These are phyloP conservation scores for Cryphonectria parasitica DNA, from an alignment of 2,329 filamentous ascomycete genomes.

Conservation along the genomic window DNA sequence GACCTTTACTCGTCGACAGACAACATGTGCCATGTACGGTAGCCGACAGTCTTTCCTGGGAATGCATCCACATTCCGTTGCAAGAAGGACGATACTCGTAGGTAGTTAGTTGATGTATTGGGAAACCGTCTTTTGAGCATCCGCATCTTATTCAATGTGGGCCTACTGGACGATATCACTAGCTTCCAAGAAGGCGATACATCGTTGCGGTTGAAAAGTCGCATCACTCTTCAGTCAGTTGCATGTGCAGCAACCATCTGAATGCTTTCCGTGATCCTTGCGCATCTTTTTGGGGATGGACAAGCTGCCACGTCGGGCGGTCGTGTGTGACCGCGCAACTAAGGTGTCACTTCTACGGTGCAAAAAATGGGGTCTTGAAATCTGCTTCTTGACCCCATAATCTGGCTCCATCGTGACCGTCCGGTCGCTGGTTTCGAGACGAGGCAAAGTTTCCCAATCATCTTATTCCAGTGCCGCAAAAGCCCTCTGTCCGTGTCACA, in stretches of 20 bases:
- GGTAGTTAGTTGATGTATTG: neutral
- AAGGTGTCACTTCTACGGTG: neutral
- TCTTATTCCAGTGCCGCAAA: neutral
- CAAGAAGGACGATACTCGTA: neutral
- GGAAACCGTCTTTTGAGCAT: neutral
- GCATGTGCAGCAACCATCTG: neutral
- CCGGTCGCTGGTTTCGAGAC: neutral
- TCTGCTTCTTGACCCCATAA: neutral
- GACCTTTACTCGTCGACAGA: neutral
- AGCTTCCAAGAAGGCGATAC: neutral
- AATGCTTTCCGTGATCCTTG: neutral
- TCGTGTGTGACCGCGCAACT: neutral
- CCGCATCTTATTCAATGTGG: neutral
- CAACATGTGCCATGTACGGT: neutral
- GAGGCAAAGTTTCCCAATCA: no score
- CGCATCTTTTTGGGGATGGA: neutral
- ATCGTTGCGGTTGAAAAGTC: neutral
- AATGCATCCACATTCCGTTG: neutral
- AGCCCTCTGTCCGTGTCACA: neutral
- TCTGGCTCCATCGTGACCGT: neutral
- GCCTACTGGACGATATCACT: neutral
- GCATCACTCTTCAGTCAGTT: neutral
- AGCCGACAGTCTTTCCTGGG: neutral
- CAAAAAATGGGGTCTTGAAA: constrained; percentile 2
- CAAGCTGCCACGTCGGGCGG: constrained; percentile 1